A percentile compares a stretch with the other conserved stretches of the same genome.
These are phyloP conservation scores for Raphanus hybrid DNA, from an alignment of 441 rosid species.

Conservation along the genomic window DNA sequence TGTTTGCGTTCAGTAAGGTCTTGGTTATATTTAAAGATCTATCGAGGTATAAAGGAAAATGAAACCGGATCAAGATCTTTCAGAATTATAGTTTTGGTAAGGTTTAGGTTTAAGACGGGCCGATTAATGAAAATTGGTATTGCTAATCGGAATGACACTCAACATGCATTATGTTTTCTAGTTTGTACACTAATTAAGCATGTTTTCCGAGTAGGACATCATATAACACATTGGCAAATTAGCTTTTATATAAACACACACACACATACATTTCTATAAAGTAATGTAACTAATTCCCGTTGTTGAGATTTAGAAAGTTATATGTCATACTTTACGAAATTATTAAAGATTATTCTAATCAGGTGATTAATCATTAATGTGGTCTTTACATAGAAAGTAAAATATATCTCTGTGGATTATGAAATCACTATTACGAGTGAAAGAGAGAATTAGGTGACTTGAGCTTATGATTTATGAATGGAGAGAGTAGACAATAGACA, in stretches of 20 bases:
- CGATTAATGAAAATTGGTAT: neutral
- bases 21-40: neutral
- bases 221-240: neutral
- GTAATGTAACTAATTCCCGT: neutral
- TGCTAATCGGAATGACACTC: neutral
- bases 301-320: neutral
- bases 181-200: neutral
- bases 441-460: no score
- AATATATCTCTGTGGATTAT: no score
- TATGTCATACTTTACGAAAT: neutral
- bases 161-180: neutral
- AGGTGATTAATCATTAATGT: no score
- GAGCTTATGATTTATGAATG: no score
- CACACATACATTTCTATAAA: neutral
- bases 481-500: constrained; percentile 47
- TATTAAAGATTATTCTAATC: no score
- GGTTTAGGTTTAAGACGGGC: neutral
- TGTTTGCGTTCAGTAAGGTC: neutral
- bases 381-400: no score
- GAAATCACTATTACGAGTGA: no score
- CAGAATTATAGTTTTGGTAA: neutral
- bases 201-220: neutral
- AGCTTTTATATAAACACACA: neutral
- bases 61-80: neutral
- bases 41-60: neutral